Evolutionary conservation across 2,329 filamentous ascomycete genomes (phyloP), one percentile per base, ranked within the genome.

Genomic region (Hypoxylon sp.): DNA sequence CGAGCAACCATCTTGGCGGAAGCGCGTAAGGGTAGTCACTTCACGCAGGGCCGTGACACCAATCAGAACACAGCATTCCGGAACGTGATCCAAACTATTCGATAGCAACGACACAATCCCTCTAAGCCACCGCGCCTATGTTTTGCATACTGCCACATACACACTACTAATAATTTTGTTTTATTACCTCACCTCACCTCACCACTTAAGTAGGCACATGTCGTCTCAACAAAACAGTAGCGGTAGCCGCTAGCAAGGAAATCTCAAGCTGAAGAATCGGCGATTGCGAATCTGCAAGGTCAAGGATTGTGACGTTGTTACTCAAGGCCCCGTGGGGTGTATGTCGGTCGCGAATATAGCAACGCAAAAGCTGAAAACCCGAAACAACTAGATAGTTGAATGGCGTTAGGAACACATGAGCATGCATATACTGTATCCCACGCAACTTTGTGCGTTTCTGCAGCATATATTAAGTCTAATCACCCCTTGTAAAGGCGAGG

Each of bases 11-110:
- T 55, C 67, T 70, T 70, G 60, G 67, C 63, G 35, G 42, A 58
- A 48, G 44, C 39, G 29, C 14, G 35, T 11, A 53, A 39, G 47
- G 29, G 6, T 33, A 59, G 31, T 61, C 47, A 35, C 22, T 47
- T 31, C 42, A 37, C 29, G 46, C 56, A 55, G 10, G 14, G 2
- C 26, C 19, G 13, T 42, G 46, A 48, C 50, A 46, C 67, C 67
- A 70, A 70, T 70, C 63, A 66, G 47, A 58, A 35, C 4, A 24
- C 42, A 26, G 51, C 14, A 64, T 67, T 37, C 24, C 52, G 22
- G 37, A 70, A 70, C 67, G 67, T 70, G 67, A 14, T 24, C 48
- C 26, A 52, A 70, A 54, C 51, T 29, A 67, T 64, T 70, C 59
- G 63, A 67, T 37, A 44, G 11, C 55, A 54, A 54, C 26, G 19